Evolutionary conservation across 768 basidiomycete genomes (phyloP).

Genomic region (Hemileccinum impolitum): DNA sequence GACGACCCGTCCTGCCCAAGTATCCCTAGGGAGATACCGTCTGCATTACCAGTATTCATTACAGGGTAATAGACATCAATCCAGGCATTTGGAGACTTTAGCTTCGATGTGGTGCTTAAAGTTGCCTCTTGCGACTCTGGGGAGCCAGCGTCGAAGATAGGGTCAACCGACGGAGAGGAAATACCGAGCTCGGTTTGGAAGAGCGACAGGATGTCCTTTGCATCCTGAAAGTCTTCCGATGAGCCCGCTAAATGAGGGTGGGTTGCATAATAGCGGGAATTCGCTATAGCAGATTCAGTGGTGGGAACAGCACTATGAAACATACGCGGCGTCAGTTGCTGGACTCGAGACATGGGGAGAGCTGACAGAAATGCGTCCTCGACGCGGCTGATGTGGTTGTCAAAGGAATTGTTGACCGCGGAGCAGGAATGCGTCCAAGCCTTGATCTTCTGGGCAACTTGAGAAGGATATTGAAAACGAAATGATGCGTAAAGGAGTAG

Average conservation of each 20-base stretch:
- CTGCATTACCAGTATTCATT: conserved; percentile 63
- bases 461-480: not conserved
- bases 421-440: conserved; percentile 10
- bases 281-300: conserved; percentile 51
- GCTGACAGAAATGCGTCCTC: conserved; percentile 38
- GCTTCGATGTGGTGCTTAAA: conserved; percentile 45
- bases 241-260: conserved; percentile 76
- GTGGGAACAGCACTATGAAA: conserved; percentile 50
- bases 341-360: not conserved
- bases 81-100: conserved; percentile 63
- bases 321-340: not conserved
- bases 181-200: conserved; percentile 67
- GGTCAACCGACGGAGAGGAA: conserved; percentile 34
- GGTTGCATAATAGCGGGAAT: conserved; percentile 57
- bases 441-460: conserved; percentile 2
- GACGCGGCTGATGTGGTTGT: conserved; percentile 12
- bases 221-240: conserved; percentile 55
- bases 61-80: conserved; percentile 88
- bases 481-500: conserved; percentile 8
- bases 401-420: conserved; percentile 1
- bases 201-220: conserved; percentile 60
- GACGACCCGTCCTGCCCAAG: conserved; percentile 50
- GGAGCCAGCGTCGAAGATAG: conserved; percentile 72
- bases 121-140: conserved; percentile 65
- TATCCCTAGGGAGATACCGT: conserved; percentile 65